Evolutionary conservation across 768 basidiomycete genomes (phyloP).

Genomic region (Boletus barrowsii): DNA sequence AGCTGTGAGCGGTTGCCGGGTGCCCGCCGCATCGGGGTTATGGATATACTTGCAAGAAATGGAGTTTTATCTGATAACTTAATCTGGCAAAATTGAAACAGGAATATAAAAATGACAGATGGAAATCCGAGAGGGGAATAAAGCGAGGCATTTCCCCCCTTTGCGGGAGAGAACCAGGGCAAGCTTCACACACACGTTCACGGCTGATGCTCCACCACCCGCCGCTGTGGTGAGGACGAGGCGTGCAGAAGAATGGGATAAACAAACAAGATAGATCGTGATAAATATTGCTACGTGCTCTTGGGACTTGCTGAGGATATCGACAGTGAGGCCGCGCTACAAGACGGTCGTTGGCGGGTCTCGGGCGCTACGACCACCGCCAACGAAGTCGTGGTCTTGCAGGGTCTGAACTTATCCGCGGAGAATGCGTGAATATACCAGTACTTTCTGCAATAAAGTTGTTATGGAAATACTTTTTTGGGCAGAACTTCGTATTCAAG

Average conservation of each 20-base stretch:
- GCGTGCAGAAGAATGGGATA: constrained; percentile 9
- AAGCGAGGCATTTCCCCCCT: constrained; percentile 7
- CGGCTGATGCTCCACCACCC: constrained; percentile 17
- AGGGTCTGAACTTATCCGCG: constrained; percentile 2
- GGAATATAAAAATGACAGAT: constrained; percentile 5
- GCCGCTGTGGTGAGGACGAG: constrained; percentile 14
- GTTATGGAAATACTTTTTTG: constrained; percentile 8
- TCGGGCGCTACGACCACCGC: not conserved
- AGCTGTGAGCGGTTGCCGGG: not conserved
- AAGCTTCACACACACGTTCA: constrained; percentile 30
- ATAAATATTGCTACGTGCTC: no score
- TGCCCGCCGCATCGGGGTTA: no score
- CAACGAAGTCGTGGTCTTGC: not conserved
- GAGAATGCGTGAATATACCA: not conserved
- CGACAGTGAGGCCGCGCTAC: not conserved
- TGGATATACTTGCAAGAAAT: not conserved
- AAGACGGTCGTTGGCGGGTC: not conserved
- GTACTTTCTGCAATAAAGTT: constrained; percentile 22
- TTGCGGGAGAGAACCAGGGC: constrained; percentile 11
- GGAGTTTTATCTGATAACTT: constrained; percentile 7
- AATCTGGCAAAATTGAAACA: not conserved
- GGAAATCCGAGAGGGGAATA: constrained; percentile 10
- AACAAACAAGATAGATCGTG: not conserved
- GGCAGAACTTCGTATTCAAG: constrained; percentile 18
- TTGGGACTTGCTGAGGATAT: not conserved